Evolutionary conservation across 495 filamentous ascomycete genomes (phyloP).

Genomic region (Penicillium ochrochloron): DNA sequence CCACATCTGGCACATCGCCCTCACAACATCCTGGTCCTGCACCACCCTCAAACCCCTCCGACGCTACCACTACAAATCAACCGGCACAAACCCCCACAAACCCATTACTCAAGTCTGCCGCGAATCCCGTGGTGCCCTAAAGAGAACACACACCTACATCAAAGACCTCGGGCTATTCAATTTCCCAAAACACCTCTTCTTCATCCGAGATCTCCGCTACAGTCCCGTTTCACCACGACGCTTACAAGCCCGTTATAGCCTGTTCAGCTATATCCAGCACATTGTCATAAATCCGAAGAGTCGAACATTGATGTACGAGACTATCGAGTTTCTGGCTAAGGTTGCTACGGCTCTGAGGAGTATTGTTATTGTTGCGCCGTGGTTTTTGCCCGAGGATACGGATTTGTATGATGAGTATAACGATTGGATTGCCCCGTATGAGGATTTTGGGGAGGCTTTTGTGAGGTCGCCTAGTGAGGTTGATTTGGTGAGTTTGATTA

Average conservation of each 20-base stretch:
- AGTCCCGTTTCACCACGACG: not conserved
- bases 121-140: not conserved
- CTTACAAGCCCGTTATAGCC: not conserved
- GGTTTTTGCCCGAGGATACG: not conserved
- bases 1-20: not conserved
- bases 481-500: not conserved
- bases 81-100: not conserved
- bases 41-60: not conserved
- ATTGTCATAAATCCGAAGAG: not conserved
- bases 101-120: not conserved
- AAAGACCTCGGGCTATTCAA: not conserved
- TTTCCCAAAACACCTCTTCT: not conserved
- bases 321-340: not conserved
- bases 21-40: constrained; percentile 1
- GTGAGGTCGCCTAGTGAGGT: not conserved
- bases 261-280: not conserved
- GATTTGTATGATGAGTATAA: not conserved
- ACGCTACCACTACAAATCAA: not conserved
- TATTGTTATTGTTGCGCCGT: not conserved
- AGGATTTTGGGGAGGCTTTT: not conserved
- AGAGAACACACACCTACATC: not conserved
- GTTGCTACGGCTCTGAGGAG: not conserved
- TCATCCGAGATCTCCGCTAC: not conserved
- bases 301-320: not conserved
- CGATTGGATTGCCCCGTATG: not conserved